Evolutionary conservation across 1,284 basidiomycete species (phyloP).

Genomic region (Apiotrichum domesticum): DNA sequence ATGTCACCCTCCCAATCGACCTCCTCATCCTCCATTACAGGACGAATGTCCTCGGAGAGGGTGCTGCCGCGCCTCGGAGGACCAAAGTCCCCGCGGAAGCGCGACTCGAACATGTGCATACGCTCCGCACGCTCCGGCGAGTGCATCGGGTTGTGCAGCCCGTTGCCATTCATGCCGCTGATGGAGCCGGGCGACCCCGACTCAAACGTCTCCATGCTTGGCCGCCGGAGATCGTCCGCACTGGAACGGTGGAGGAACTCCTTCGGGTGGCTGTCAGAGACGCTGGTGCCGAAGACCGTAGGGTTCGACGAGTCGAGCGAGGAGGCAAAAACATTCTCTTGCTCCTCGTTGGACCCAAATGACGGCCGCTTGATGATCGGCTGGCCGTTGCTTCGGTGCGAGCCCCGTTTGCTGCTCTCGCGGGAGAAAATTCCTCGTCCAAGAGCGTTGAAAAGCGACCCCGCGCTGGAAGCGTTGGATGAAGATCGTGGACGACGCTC

Average conservation of each 20-base stretch:
- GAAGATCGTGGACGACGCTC: slow-evolving; percentile 9
- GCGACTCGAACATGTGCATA: background rate
- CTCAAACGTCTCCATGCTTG: slow-evolving; percentile 27
- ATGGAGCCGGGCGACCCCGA: slow-evolving; percentile 20
- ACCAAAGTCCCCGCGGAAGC: slow-evolving; percentile 9
- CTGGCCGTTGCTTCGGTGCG: slow-evolving; percentile 24
- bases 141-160: no score
- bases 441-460: slow-evolving; percentile 13
- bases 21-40: slow-evolving; percentile 27
- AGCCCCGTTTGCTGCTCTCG: slow-evolving; percentile 18
- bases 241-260: slow-evolving; percentile 25
- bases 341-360: slow-evolving; percentile 30
- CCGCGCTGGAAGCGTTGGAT: slow-evolving; percentile 11
- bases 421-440: slow-evolving; percentile 15
- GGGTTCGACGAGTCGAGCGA: slow-evolving; percentile 24
- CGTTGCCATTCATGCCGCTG: background rate
- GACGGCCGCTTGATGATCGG: slow-evolving; percentile 4
- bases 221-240: slow-evolving; percentile 19
- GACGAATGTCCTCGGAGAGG: slow-evolving; percentile 24
- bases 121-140: no score
- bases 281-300: background rate
- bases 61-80: slow-evolving; percentile 25
- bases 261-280: slow-evolving; percentile 8
- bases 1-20: slow-evolving; percentile 38
- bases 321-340: slow-evolving; percentile 22